Evolutionary conservation across 352 stramenopile species (phyloP), one percentile per base, ranked within the genome.

Genomic region (Phytophthora lateralis): DNA sequence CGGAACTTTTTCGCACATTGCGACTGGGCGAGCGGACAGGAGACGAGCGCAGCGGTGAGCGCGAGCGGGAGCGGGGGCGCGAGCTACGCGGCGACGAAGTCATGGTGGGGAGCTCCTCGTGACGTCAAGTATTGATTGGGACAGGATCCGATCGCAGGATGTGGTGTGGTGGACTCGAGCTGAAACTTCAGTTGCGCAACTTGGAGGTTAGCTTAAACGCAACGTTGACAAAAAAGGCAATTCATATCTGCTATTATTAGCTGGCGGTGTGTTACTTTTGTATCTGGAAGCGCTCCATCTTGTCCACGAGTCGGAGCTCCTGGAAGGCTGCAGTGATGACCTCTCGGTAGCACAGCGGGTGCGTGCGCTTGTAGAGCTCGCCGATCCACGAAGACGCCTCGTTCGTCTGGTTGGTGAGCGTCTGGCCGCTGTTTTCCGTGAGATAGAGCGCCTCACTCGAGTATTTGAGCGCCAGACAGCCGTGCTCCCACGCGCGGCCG

Each of bases 291-390:
- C 61, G 49, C 49, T 66, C 45, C 60, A 78, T 75, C 56, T 88
- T 85, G 52, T 60, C 38, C 15, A 53, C 21, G 0, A 58, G 50
- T 34, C 69, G 68, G 4, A 87, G 67, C n/a, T 74, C 70, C 15
- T 82, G 47, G 27, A 90, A 74, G 4, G 76, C 78, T 9, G 35
- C 44, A 17, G 45, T 35, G 48, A 90, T 85, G 39, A 85, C 62
- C 0, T 87, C 73, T 2, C 76, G 72, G 55, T 88, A 90, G 66
- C 67, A 80, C 1, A 66, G 63, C 1, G 78, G 80, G 44, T 90
- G 78, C 12, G 68, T 82, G 35, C 63, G 65, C 18, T 72, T 38
- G 61, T 85, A 90, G 20, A 76, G 44, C n/a, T 70, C 59, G 7
- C 79, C 51, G 37, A 90, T 27, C 80, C 80, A 90, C 11, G n/a